These are phyloP conservation scores for Nemania abortiva DNA, from an alignment of 2,329 filamentous ascomycete species.

Conservation along the genomic window DNA sequence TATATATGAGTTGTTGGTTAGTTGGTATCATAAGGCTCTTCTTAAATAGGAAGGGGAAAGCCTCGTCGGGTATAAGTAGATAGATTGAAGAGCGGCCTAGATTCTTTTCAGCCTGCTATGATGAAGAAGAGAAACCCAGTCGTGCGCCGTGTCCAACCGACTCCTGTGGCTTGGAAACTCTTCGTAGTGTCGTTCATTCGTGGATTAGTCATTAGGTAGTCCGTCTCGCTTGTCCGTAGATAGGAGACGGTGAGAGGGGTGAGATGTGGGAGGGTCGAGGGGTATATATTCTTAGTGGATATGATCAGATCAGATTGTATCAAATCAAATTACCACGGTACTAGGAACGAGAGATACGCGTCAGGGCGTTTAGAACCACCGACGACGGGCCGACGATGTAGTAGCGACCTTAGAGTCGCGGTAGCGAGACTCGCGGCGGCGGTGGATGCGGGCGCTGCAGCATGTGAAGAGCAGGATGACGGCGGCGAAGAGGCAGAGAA, in stretches of 20 bases:
- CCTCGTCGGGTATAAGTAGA: constrained; percentile 10
- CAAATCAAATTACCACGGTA: no score
- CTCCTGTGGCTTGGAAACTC: constrained; percentile 1
- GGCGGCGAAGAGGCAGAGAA: constrained; percentile 66
- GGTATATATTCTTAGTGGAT: neutral
- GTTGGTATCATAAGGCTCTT: constrained; percentile 18
- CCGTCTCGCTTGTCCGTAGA: neutral
- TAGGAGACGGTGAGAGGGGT: neutral
- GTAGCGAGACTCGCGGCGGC: constrained; percentile 50
- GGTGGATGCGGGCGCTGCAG: constrained; percentile 64
- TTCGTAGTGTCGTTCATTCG: constrained; percentile 28
- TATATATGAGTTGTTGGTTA: neutral
- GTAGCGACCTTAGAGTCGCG: constrained; percentile 29
- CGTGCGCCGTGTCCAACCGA: constrained; percentile 10
- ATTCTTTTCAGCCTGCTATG: neutral
- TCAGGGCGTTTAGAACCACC: constrained; percentile 25
- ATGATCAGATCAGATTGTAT: neutral
- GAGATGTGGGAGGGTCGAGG: neutral
- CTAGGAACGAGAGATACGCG: neutral
- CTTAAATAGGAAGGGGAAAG: constrained; percentile 1
- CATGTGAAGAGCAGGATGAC: constrained; percentile 72
- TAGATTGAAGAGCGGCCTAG: neutral
- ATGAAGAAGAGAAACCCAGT: constrained; percentile 1
- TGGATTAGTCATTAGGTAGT: constrained; percentile 32
- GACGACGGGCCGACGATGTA: constrained; percentile 11